Percentiles rank a stretch among this genome's conserved stretches.
Evolutionary conservation across 345 rosid genomes (phyloP).

Genomic region (Hibiscus tridactylites): DNA sequence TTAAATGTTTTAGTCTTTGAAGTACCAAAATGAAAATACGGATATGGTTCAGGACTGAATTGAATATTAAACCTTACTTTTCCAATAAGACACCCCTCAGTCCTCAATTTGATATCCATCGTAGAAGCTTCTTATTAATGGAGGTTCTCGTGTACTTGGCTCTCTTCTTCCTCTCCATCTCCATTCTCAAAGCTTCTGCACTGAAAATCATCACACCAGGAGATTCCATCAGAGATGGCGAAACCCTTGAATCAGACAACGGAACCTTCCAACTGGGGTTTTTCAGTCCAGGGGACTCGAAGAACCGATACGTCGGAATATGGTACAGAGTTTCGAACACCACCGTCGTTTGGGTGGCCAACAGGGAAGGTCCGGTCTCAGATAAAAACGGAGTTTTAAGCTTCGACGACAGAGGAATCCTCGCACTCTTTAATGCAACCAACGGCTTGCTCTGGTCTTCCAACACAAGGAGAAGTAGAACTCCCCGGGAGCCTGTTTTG

Average conservation of each 20-base stretch:
- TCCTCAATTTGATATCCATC: neutral
- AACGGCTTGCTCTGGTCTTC: neutral
- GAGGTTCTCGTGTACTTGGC: neutral
- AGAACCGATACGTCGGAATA: constrained; percentile 24
- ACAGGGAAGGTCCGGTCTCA: constrained; percentile 10
- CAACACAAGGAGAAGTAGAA: neutral
- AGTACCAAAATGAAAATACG: too few species aligned
- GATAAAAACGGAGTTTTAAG: neutral
- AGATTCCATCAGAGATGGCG: neutral
- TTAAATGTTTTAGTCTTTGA: too few species aligned
- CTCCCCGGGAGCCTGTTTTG: constrained; percentile 4
- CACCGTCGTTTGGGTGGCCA: constrained; percentile 41
- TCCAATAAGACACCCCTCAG: neutral
- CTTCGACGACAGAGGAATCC: neutral
- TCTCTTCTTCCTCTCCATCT: neutral
- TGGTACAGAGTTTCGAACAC: constrained; percentile 27
- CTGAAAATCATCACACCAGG: neutral
- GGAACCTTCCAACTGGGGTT: constrained; percentile 33
- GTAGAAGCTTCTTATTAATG: neutral
- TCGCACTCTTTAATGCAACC: neutral
- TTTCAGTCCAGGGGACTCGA: constrained; percentile 24
- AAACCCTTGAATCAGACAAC: constrained; percentile 24
- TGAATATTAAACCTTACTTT: neutral
- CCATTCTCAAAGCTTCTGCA: neutral
- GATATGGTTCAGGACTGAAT: too few species aligned